These are phyloP conservation scores for Seiridium unicorne DNA, from an alignment of 2,329 filamentous ascomycete species.

Conservation along the genomic window DNA sequence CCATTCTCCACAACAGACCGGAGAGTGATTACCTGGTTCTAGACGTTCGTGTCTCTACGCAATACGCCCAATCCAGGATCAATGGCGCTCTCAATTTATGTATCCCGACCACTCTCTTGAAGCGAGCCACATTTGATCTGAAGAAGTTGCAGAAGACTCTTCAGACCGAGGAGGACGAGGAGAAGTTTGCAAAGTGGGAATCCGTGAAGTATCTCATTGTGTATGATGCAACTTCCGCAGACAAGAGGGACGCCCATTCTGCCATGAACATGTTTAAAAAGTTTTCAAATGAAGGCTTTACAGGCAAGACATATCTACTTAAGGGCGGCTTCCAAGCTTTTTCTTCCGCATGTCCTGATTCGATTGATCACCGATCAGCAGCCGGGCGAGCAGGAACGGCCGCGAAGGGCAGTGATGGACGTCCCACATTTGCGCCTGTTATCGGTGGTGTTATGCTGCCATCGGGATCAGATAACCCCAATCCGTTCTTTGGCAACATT, in stretches of 20 bases:
- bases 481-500: conserved; percentile 95
- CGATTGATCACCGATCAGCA: conserved; percentile 55
- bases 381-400: conserved; percentile 51
- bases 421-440: conserved; percentile 63
- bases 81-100: conserved; percentile 85
- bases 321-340: conserved; percentile 81
- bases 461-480: conserved; percentile 62
- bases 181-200: conserved; percentile 75
- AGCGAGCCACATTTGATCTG: conserved; percentile 85
- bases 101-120: conserved; percentile 90
- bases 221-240: conserved; percentile 76
- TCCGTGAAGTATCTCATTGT: conserved; percentile 76
- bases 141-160: conserved; percentile 87
- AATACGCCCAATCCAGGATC: conserved; percentile 74
- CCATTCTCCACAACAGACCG: conserved; percentile 46
- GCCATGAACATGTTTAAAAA: conserved; percentile 91
- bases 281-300: conserved; percentile 81
- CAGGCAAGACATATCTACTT: conserved; percentile 71
- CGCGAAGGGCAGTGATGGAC: conserved; percentile 41
- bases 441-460: conserved; percentile 88
- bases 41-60: conserved; percentile 83
- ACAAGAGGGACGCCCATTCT: conserved; percentile 76
- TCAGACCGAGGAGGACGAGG: conserved; percentile 66
- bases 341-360: conserved; percentile 60
- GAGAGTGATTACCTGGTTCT: conserved; percentile 62